Evolutionary conservation across 2,329 filamentous ascomycete genomes (phyloP), one percentile per base, ranked within the genome.

Genomic region (Fusarium lateritium): DNA sequence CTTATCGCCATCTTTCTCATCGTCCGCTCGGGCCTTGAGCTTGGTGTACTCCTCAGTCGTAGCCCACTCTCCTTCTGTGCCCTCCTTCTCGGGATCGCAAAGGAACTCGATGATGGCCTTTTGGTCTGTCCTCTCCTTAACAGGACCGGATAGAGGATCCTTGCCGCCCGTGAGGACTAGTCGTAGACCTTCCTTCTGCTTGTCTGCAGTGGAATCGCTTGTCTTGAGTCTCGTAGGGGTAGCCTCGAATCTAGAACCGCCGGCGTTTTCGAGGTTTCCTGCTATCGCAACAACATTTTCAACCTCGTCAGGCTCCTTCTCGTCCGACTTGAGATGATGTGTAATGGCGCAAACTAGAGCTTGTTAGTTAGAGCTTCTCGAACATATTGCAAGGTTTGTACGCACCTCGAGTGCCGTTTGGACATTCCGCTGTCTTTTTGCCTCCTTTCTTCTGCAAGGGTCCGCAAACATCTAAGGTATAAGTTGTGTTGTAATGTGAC

Each of bases 101-200:
- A 94, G 78, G 72, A 98, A 94, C 74, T 97, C 92, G 55, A 98
- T 88, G 11, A 97, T 86, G 5, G 94, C 93, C 75, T 89, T 90
- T 78, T 97, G 92, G 62, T 88, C 83, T 28, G 81, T 81, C 56
- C 84, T 83, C 49, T 85, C 82, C 54, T 85, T 83, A 9, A 71
- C 56, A 3, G 75, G 73, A 14, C 89, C 91, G 49, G 87, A 83
- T 9, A 85, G 76, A 13, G 80, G 81, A 65, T 86, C 83, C 45
- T 81, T 84, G 15, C 88, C 88, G n/a, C 89, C 89, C 60, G 85
- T 83, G 50, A 97, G 78, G 64, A 91, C 88, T 2, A 96, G 78
- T 17, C 89, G 85, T 13, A 97, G 74, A 2, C 95, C 94, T 71
- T 96, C 89, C 65, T 88, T 89, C 22, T 88, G 84, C 5, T 86